These are phyloP conservation scores for Claviceps arundinis DNA, from an alignment of 2,329 filamentous ascomycete species.

Conservation along the genomic window DNA sequence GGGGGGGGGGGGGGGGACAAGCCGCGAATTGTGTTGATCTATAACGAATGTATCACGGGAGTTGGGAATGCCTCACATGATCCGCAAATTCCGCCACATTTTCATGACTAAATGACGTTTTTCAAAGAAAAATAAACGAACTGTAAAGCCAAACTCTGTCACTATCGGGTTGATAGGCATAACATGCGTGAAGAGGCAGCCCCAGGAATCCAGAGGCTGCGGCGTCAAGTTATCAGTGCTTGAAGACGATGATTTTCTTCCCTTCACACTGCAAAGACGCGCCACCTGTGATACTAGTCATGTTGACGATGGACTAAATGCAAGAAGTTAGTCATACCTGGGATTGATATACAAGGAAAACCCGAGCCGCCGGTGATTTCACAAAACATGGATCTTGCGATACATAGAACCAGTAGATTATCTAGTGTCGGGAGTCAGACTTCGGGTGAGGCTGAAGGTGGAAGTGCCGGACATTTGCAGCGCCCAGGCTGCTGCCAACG, in stretches of 20 bases:
- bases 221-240: not conserved
- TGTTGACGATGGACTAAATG: not conserved
- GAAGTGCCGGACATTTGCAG: too few species aligned
- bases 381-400: too few species aligned
- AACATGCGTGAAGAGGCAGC: not conserved
- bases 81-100: not conserved
- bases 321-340: too few species aligned
- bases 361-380: too few species aligned
- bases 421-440: too few species aligned
- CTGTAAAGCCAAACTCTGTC: too few species aligned
- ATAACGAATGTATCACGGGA: not conserved
- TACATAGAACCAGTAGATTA: too few species aligned
- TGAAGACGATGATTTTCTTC: not conserved
- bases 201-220: not conserved
- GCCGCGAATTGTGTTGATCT: constrained; percentile 12
- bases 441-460: too few species aligned
- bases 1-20: constrained; percentile 13
- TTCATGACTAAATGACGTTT: not conserved
- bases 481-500: too few species aligned
- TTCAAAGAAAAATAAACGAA: not conserved
- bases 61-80: not conserved
- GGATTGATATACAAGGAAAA: too few species aligned
- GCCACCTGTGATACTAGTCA: not conserved
- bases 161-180: not conserved
- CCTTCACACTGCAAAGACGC: not conserved